Evolutionary conservation across 208 protist genomes (phyloP), one percentile per base, ranked within the genome.

Genomic region (Trypanosoma platydactyli): DNA sequence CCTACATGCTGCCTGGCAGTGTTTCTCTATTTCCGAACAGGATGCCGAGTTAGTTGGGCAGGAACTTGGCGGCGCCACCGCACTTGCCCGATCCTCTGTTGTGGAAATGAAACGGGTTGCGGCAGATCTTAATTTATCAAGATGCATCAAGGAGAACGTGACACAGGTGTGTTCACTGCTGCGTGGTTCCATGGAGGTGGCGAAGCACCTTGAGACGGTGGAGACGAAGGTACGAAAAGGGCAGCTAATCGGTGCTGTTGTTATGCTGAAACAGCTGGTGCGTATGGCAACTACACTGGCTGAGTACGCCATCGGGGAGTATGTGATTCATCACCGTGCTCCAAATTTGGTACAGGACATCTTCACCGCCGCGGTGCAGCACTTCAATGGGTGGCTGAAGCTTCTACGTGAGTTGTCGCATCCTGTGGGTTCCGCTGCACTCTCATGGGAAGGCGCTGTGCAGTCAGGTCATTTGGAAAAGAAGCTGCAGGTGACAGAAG

Each of bases 41-140:
- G 91, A 94, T 58, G 91, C 91, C 22, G 73, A 92, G 64, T 66
- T 92, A 15, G 88, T 96, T 46, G 83, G 86, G 22, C 81, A 91
- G 76, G 88, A 96, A 65, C 83, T 96, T 18, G 84, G 84, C 65
- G 88, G 87, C 1, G 84, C 88, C 50, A 89, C 80, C 1, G 66
- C 79, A 41, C 80, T 94, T 5, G 84, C 89, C 41, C 83, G 84
- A 29, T 61, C 64, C 30, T 79, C 86, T 16, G 91, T 92, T 44
- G 55, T 92, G 58, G 82, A 86, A 58, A 86, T 96, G 80, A 87
- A 89, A 61, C 77, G 88, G 53, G 79, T 79, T 12, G 84, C 86
- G 30, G 60, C 80, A 0, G 84, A 80, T 30, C 59, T 96, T 22
- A 73, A 89, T 41, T 48, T 86, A 12, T 88, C 77, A 1, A 84